These are phyloP conservation scores for Pyrenochaeta sp. DNA, from an alignment of 2,329 filamentous ascomycete species.

Conservation along the genomic window DNA sequence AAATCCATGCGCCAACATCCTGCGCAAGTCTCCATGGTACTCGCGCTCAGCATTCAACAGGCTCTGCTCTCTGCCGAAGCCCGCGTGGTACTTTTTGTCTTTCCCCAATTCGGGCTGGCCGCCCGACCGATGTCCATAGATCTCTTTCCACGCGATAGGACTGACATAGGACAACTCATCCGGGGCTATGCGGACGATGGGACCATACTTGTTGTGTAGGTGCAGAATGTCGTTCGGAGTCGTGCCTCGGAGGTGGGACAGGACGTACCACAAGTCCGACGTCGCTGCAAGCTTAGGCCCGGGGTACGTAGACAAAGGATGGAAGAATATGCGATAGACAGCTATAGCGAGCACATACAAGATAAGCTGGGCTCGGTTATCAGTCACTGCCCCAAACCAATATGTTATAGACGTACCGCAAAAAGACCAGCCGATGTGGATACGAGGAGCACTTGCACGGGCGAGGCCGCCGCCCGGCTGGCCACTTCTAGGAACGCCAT, in stretches of 20 bases:
- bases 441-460: too few relatives aligned
- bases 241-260: slow-evolving; percentile 18
- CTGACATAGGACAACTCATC: slow-evolving; percentile 22
- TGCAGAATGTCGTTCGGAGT: slow-evolving; percentile 14
- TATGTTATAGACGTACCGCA: too few relatives aligned
- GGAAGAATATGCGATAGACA: slow-evolving; percentile 44
- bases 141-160: slow-evolving; percentile 20
- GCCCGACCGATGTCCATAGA: slow-evolving; percentile 1
- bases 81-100: not conserved
- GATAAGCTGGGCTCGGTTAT: too few relatives aligned
- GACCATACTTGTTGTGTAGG: slow-evolving; percentile 23
- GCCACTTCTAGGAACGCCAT: too few relatives aligned
- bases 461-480: too few relatives aligned
- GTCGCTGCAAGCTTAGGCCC: slow-evolving; percentile 43
- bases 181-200: slow-evolving; percentile 19
- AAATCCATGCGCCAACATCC: slow-evolving; percentile 1
- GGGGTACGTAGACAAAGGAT: slow-evolving; percentile 48
- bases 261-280: slow-evolving; percentile 27
- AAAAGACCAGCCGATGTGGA: too few relatives aligned
- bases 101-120: slow-evolving; percentile 1
- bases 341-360: too few relatives aligned
- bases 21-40: slow-evolving; percentile 1
- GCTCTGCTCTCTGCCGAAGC: not conserved
- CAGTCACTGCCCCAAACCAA: too few relatives aligned
- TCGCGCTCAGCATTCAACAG: not conserved